Conservation (phyloP, 2,329 filamentous ascomycete genomes). For the Aspergillus awamori region DNA sequence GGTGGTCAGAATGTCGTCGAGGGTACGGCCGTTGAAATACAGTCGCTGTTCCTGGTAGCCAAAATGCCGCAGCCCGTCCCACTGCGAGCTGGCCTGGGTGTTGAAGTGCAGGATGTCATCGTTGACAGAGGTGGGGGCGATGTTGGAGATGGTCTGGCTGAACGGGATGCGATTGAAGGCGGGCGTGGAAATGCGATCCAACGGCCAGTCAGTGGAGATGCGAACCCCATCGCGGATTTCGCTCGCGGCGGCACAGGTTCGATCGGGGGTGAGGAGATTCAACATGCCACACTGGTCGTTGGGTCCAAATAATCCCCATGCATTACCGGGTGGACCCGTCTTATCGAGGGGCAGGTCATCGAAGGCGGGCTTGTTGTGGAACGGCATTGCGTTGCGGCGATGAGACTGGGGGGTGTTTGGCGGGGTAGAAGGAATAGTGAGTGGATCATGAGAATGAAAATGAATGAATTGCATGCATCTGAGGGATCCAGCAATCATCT, state of each 20-base stretch:
- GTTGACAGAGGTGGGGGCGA: neutral
- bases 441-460: too few species aligned
- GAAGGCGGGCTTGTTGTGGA: neutral
- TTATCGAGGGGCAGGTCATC: neutral
- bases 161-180: neutral
- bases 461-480: too few species aligned
- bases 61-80: conserved; percentile 1
- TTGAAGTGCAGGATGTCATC: neutral
- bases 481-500: neutral
- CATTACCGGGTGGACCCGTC: neutral
- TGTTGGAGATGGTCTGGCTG: neutral
- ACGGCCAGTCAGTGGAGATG: neutral
- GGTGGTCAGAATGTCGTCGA: neutral
- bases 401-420: neutral
- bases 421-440: too few species aligned
- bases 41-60: neutral
- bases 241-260: neutral
- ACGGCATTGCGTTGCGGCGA: neutral
- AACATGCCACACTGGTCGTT: neutral
- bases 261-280: neutral
- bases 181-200: neutral
- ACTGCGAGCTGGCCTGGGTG: neutral
- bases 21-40: neutral
- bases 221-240: neutral
- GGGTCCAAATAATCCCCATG: neutral